These are phyloP conservation scores for Cyberlindnera lachancei DNA, from an alignment of 805 yeast genomes.

Conservation along the genomic window DNA sequence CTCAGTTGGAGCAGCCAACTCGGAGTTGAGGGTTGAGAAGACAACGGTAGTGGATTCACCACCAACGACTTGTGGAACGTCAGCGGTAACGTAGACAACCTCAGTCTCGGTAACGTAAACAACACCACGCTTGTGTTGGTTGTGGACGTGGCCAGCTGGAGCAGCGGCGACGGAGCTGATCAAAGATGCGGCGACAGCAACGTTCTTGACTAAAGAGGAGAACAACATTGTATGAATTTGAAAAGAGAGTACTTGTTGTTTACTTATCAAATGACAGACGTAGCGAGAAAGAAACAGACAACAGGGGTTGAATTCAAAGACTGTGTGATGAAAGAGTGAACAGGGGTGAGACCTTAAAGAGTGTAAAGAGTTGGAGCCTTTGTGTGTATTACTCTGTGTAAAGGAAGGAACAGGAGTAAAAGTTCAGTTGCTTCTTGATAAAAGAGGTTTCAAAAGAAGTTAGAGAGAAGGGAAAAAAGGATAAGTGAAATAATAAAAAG, in stretches of 20 bases:
- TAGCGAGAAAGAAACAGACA: not conserved
- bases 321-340: constrained; percentile 1
- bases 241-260: not conserved
- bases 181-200: constrained; percentile 35
- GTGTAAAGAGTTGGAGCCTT: constrained; percentile 5
- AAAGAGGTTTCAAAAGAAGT: too few relatives aligned
- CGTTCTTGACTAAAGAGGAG: constrained; percentile 32
- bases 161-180: constrained; percentile 30
- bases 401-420: constrained; percentile 27
- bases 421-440: too few relatives aligned
- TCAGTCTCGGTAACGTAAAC: constrained; percentile 41
- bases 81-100: constrained; percentile 43
- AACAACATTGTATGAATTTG: constrained; percentile 35
- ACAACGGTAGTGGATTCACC: constrained; percentile 22
- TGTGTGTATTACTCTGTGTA: constrained; percentile 18
- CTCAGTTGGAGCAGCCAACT: constrained; percentile 22
- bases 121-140: constrained; percentile 48
- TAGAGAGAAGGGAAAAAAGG: too few relatives aligned
- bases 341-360: not conserved
- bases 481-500: too few relatives aligned
- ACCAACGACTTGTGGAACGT: constrained; percentile 28
- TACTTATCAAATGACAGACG: not conserved
- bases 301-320: not conserved
- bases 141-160: constrained; percentile 57
- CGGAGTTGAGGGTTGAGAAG: constrained; percentile 21